phyloP scores from a whole-genome alignment of 2,329 filamentous ascomycete genomes.

The Aspergillus melleus region DNA sequence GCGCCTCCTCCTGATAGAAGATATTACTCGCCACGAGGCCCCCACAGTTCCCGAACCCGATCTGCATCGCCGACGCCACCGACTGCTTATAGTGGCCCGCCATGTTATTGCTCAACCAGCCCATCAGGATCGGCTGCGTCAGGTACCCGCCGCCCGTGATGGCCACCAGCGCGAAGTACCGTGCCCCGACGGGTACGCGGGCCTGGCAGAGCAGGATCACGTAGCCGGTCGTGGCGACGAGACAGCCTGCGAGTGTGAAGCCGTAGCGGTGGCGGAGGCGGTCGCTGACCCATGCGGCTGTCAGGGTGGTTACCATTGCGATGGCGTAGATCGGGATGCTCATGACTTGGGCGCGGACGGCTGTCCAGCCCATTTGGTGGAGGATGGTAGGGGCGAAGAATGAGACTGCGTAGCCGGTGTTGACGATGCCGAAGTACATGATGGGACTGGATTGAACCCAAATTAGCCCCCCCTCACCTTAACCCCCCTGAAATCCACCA shows the following conservation, averaged over 20 bases:
- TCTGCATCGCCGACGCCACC: conserved; percentile 54
- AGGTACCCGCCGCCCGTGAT: conserved; percentile 57
- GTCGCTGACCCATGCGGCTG: conserved; percentile 53
- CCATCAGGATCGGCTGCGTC: conserved; percentile 55
- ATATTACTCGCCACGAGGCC: conserved; percentile 38
- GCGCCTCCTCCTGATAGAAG: conserved; percentile 31
- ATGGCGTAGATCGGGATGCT: conserved; percentile 60
- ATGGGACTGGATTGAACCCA: conserved; percentile 41
- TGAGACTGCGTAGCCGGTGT: conserved; percentile 47
- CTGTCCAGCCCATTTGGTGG: conserved; percentile 55
- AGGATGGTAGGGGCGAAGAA: conserved; percentile 48
- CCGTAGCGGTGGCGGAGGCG: conserved; percentile 52
- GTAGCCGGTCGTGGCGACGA: conserved; percentile 56
- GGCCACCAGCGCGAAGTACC: conserved; percentile 58
- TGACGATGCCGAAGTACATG: conserved; percentile 63
- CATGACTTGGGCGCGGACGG: conserved; percentile 52
- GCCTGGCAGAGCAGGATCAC: conserved; percentile 54
- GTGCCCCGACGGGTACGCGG: conserved; percentile 48
- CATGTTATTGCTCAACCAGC: conserved; percentile 60
- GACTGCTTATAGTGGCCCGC: conserved; percentile 59
- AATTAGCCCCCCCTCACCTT: no score
- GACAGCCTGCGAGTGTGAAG: conserved; percentile 54
- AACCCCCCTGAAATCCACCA: background rate
- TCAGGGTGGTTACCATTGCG: conserved; percentile 60
- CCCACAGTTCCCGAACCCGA: conserved; percentile 38